These are phyloP conservation scores for Penicillium cosmopolitanum DNA, from an alignment of 495 filamentous ascomycete species.

Conservation along the genomic window DNA sequence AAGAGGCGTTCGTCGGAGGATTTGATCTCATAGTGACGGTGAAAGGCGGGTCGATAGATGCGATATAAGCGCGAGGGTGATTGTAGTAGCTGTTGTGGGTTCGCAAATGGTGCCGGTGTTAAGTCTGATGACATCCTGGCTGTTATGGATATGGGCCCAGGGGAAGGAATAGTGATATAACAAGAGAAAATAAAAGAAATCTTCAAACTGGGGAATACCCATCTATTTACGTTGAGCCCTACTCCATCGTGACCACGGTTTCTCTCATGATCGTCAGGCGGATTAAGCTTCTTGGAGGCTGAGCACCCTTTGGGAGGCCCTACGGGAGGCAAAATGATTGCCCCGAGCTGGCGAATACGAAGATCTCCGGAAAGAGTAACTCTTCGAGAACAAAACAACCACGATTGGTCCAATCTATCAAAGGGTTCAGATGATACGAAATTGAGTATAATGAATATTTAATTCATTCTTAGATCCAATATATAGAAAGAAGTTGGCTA, in stretches of 20 bases:
- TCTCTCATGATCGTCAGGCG: conserved; percentile 11
- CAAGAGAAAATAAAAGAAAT: neutral
- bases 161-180: neutral
- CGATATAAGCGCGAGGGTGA: conserved; percentile 13
- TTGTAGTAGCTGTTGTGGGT: conserved; percentile 10
- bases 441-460: neutral
- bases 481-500: too few relatives aligned
- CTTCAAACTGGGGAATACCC: neutral
- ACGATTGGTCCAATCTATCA: neutral
- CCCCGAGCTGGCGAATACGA: conserved; percentile 7
- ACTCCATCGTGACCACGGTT: neutral
- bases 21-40: conserved; percentile 24
- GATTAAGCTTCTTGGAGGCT: conserved; percentile 8
- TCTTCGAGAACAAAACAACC: neutral
- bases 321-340: neutral
- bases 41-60: conserved; percentile 18
- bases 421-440: too few relatives aligned
- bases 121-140: conserved; percentile 14
- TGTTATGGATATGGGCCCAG: neutral
- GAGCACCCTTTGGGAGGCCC: conserved; percentile 8
- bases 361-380: neutral
- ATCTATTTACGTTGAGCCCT: neutral
- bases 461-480: too few relatives aligned
- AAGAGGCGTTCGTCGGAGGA: conserved; percentile 14
- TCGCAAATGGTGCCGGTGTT: conserved; percentile 1